Base-by-base conservation (phyloP, 495 filamentous ascomycete genomes). In the Aspergillus taichungensis region DNA sequence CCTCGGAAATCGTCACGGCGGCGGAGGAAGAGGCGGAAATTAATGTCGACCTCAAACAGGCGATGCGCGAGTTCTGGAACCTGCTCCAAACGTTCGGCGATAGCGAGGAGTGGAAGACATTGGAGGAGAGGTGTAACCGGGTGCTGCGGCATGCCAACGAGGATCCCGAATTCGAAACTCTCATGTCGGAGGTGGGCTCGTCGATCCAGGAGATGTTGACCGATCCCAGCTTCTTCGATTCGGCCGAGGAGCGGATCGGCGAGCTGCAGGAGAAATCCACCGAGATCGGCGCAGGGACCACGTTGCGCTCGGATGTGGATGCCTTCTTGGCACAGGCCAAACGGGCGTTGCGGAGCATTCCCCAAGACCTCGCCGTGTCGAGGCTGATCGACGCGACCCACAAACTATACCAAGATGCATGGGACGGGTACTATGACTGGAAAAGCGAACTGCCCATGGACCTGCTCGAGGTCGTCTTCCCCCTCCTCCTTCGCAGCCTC, bases 201-300 rank as follows among this genome's bases (percentile, higher is more conserved):
- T 78, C 84, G 4, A 52, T 92, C 5, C 83, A 92, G 57, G 82
- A 86, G 40, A 78, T 97, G 60, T 67, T 95, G n/a, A 92, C 78
- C 0, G 84, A 97, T 51, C 89, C 90, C 0, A 73, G 78, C 2
- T 95, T 94, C 57, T 83, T 92, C 51, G 82, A 86, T 35, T 73
- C 83, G 12, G 80, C 80, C 1, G 68, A 74, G 6, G 69, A 86
- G 53, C 87, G 85, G 42, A 71, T 95, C 30, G 66, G 80, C 39
- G 79, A 87, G 37, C 69, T 94, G 6, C 78, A 82, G 35, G 72
- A 76, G 43, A 82, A 83, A 57, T 82, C 79, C 8, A 76, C 80
- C 37, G 62, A 79, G 31, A 62, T 85, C 10, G 77, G 79, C 6
- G 68, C 73, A 0, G 78, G 83, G 32, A 82, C 84, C 8, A 73